Conservation (phyloP, 768 basidiomycete species). For the Podaxis mareebaensis region DNA sequence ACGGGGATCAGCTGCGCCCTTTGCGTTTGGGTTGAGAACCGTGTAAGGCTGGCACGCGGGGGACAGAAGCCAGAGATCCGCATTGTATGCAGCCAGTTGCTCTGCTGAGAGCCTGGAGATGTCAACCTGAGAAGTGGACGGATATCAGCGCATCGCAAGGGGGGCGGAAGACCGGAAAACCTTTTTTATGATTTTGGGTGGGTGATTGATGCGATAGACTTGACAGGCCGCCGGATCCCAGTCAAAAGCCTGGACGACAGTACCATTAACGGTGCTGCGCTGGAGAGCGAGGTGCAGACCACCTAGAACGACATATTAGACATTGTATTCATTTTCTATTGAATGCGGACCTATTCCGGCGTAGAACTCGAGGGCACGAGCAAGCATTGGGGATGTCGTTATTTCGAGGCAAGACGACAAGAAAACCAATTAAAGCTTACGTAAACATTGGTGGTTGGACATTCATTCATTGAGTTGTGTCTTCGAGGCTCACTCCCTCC, state of each 20-base stretch:
- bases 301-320: conserved; percentile 39
- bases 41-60: conserved; percentile 88
- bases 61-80: conserved; percentile 75
- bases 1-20: conserved; percentile 71
- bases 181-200: conserved; percentile 46
- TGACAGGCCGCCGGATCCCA: conserved; percentile 78
- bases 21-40: conserved; percentile 69
- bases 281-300: conserved; percentile 71
- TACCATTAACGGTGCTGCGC: conserved; percentile 46
- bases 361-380: conserved; percentile 66
- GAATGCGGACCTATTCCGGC: conserved; percentile 66
- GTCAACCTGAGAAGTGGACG: conserved; percentile 44
- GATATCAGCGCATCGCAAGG: neutral
- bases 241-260: conserved; percentile 71
- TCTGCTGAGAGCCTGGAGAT: conserved; percentile 57
- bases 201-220: conserved; percentile 68
- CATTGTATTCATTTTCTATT: neutral
- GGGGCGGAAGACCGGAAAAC: conserved; percentile 30
- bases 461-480: conserved; percentile 3
- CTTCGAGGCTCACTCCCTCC: conserved; percentile 1
- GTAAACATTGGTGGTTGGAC: conserved; percentile 12
- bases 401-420: neutral
- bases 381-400: conserved; percentile 22
- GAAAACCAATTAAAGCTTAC: conserved; percentile 12
- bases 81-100: conserved; percentile 45